A percentile compares a stretch with the other conserved stretches of the same genome.
phyloP scores from a whole-genome alignment of 345 rosid species.

The Iberis pinnata region DNA sequence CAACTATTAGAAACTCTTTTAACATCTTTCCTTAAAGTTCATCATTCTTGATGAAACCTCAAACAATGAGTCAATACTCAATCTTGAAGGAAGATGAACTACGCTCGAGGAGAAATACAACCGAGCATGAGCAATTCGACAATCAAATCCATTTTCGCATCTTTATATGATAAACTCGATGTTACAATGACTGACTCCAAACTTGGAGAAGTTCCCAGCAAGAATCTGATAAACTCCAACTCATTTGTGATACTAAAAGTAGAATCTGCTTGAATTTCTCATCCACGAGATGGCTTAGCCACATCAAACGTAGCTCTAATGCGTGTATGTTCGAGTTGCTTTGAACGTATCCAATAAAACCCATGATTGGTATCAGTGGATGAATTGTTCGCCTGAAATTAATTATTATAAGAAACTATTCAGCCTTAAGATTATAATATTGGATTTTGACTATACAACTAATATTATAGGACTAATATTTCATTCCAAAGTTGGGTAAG shows the following conservation, averaged over 20 bases:
- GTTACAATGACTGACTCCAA: slow-evolving; percentile 54
- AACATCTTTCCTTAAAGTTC: no score
- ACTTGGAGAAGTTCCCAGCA: slow-evolving; percentile 59
- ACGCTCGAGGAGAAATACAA: slow-evolving; percentile 68
- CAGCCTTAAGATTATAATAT: no score
- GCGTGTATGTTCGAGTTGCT: slow-evolving; percentile 74
- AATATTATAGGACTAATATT: no score
- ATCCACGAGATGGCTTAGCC: slow-evolving; percentile 54
- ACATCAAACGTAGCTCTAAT: slow-evolving; percentile 65
- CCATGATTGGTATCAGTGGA: slow-evolving; percentile 80
- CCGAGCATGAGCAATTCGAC: slow-evolving; percentile 56
- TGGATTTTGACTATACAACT: no score
- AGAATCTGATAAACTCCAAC: slow-evolving; percentile 69
- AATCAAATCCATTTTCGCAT: slow-evolving; percentile 54
- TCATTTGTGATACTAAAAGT: slow-evolving; percentile 71
- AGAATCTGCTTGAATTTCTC: slow-evolving; percentile 50
- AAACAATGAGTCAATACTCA: slow-evolving; percentile 26
- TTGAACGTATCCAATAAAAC: slow-evolving; percentile 66
- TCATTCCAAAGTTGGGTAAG: no score
- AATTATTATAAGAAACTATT: no score
- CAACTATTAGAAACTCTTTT: no score
- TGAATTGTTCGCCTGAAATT: slow-evolving; percentile 67
- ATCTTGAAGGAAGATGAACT: slow-evolving; percentile 54
- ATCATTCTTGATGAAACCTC: no score
- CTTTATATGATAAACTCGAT: slow-evolving; percentile 46